phyloP scores from a whole-genome alignment of 2,329 filamentous ascomycete genomes.

The Neonectria ditissima region DNA sequence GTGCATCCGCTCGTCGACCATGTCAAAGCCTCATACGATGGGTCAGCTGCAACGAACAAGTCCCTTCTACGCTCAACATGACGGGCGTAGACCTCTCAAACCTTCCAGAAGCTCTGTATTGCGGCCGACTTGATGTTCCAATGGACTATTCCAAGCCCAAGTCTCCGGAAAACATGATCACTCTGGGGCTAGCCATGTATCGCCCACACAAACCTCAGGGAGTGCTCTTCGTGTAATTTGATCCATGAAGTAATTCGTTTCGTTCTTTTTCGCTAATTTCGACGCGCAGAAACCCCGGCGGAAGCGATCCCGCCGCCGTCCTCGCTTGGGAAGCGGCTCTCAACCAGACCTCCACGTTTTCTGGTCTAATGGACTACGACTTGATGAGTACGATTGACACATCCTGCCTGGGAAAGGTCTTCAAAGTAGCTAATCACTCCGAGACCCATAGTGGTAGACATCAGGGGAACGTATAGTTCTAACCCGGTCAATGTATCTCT shows the following conservation, averaged over 20 bases:
- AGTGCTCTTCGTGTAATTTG: background rate
- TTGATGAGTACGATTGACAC: background rate
- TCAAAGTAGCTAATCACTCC: background rate
- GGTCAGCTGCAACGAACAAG: background rate
- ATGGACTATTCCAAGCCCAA: background rate
- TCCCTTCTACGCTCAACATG: background rate
- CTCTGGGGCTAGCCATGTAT: background rate
- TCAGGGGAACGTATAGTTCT: background rate
- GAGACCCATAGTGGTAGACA: background rate
- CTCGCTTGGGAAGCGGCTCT: background rate
- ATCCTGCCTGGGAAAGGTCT: background rate
- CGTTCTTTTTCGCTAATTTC: background rate
- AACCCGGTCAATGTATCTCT: background rate
- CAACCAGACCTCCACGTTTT: background rate
- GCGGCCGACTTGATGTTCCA: background rate
- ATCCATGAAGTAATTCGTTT: background rate
- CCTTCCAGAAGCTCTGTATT: background rate
- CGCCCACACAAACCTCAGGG: background rate
- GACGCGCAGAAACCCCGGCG: background rate
- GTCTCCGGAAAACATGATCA: background rate
- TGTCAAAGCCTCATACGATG: background rate
- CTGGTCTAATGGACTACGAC: background rate
- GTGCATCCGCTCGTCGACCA: background rate
- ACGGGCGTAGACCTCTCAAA: background rate
- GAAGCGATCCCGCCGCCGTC: background rate